Conservation (phyloP, 176 grass and related monocot species). For the Typha latifolia region DNA sequence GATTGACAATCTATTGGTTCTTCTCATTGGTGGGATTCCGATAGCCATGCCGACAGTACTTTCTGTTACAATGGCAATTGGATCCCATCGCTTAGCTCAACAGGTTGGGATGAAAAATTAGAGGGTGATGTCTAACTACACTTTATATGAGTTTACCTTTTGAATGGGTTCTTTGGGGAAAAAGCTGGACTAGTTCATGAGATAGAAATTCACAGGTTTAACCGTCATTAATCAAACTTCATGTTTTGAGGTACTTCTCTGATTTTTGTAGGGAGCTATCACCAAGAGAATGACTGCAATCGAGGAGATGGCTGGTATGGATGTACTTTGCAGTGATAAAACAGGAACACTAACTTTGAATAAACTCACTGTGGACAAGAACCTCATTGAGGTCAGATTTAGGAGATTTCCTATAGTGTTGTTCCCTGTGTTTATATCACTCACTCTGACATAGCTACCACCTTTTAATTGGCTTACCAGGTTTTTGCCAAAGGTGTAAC, state of each 20-base stretch:
- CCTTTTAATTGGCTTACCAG: constrained; percentile 17
- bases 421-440: neutral
- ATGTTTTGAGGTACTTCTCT: neutral
- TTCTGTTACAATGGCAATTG: constrained; percentile 82
- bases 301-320: constrained; percentile 89
- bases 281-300: constrained; percentile 88
- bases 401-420: neutral
- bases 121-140: neutral
- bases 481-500: constrained; percentile 49
- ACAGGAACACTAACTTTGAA: constrained; percentile 68
- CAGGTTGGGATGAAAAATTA: constrained; percentile 28
- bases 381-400: constrained; percentile 43
- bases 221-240: neutral
- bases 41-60: constrained; percentile 77
- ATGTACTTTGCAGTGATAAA: constrained; percentile 89
- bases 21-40: constrained; percentile 78
- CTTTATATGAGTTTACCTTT: neutral
- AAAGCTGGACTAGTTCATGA: neutral
- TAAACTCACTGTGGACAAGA: constrained; percentile 66
- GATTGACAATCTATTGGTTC: constrained; percentile 68
- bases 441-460: neutral
- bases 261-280: constrained; percentile 53
- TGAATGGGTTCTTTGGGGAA: neutral
- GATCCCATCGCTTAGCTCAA: constrained; percentile 55
- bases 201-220: neutral